phyloP scores from a whole-genome alignment of 495 filamentous ascomycete genomes.

The Usnea hakonensis region DNA sequence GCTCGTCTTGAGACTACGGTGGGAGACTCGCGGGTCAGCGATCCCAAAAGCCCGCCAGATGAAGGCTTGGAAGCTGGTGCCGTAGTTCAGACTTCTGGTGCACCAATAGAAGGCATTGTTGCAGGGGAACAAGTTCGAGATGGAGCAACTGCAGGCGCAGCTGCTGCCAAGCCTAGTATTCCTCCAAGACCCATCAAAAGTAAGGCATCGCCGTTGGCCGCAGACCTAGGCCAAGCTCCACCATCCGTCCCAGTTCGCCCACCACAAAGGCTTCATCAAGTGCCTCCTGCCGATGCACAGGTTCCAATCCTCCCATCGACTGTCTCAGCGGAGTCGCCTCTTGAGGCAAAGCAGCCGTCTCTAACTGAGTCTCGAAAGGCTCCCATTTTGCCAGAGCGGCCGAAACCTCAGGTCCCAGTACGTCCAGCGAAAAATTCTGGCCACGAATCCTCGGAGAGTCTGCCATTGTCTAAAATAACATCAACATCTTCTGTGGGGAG shows the following conservation, averaged over 20 bases:
- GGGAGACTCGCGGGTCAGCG: constrained; percentile 48
- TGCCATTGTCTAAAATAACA: constrained; percentile 30
- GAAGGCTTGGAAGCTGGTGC: constrained; percentile 25
- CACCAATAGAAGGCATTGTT: constrained; percentile 17
- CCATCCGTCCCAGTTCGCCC: constrained; percentile 26
- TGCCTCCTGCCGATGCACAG: constrained; percentile 31
- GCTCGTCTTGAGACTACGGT: constrained; percentile 75
- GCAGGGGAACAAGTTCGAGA: constrained; percentile 22
- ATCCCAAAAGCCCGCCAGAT: constrained; percentile 26
- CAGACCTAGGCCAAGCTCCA: constrained; percentile 15
- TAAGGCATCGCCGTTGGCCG: constrained; percentile 28
- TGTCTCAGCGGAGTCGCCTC: constrained; percentile 11
- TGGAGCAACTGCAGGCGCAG: constrained; percentile 29
- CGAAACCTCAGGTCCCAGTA: constrained; percentile 73
- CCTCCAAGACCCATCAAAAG: constrained; percentile 35
- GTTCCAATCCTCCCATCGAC: constrained; percentile 22
- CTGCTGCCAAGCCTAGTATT: constrained; percentile 33
- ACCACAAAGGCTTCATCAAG: constrained; percentile 31
- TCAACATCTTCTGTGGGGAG: constrained; percentile 32
- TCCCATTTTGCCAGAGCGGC: constrained; percentile 55
- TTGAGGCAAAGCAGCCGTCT: constrained; percentile 29
- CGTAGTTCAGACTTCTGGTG: constrained; percentile 22
- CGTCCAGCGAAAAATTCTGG: constrained; percentile 55
- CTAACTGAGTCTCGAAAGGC: constrained; percentile 44
- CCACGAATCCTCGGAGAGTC: constrained; percentile 32